Evolutionary conservation across 805 yeast genomes (phyloP).

Genomic region (Ogataea wickerhamii): DNA sequence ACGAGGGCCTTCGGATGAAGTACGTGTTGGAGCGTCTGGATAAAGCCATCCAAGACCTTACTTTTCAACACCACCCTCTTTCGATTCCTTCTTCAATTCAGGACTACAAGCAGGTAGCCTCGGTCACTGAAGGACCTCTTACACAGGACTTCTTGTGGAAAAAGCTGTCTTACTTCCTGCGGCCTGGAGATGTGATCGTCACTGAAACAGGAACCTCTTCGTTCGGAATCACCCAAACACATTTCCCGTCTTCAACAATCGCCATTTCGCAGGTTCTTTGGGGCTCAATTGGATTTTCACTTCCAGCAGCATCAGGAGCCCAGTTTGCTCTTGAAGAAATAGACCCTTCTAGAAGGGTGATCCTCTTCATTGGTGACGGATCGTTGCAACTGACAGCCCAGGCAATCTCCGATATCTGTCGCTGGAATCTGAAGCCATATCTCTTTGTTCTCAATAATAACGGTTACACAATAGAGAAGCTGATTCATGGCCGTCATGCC

Average conservation of each 20-base stretch:
- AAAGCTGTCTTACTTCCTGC: slow-evolving; percentile 56
- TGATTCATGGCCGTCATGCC: slow-evolving; percentile 67
- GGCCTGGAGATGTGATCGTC: slow-evolving; percentile 62
- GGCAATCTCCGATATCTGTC: slow-evolving; percentile 66
- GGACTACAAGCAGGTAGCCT: slow-evolving; percentile 39
- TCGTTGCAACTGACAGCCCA: slow-evolving; percentile 72
- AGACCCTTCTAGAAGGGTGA: slow-evolving; percentile 58
- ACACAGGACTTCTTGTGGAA: slow-evolving; percentile 72
- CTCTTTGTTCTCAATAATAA: slow-evolving; percentile 66
- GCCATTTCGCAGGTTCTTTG: slow-evolving; percentile 74
- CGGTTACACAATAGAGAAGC: slow-evolving; percentile 73
- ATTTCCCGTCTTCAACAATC: slow-evolving; percentile 57
- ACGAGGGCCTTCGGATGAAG: slow-evolving; percentile 73
- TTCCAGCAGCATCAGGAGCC: slow-evolving; percentile 68
- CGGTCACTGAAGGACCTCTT: slow-evolving; percentile 43
- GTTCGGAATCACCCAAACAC: slow-evolving; percentile 64
- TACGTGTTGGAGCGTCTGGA: slow-evolving; percentile 44
- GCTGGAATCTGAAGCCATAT: slow-evolving; percentile 66
- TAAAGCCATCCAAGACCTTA: slow-evolving; percentile 30
- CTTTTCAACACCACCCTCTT: slow-evolving; percentile 44
- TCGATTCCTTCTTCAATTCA: slow-evolving; percentile 47
- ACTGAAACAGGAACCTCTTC: slow-evolving; percentile 77
- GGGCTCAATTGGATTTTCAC: slow-evolving; percentile 73
- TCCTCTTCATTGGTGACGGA: slow-evolving; percentile 72
- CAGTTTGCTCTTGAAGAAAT: slow-evolving; percentile 64